These are phyloP conservation scores for Neofusicoccum parvum DNA, from an alignment of 2,329 filamentous ascomycete genomes.

Conservation along the genomic window DNA sequence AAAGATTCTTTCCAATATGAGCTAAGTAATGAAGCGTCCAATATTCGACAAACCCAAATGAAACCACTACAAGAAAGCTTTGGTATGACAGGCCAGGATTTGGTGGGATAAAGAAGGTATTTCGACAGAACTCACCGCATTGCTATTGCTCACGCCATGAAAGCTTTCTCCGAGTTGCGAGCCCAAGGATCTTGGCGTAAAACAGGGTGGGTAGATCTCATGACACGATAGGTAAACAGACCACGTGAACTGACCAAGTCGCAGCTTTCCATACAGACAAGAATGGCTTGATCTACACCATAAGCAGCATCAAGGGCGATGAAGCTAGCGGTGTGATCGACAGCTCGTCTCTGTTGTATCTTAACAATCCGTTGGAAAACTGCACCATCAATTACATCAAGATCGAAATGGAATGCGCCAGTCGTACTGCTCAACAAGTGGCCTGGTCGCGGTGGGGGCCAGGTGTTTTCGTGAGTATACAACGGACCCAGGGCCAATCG, in stretches of 20 bases:
- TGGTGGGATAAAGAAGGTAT: too few species aligned
- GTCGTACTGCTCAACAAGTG: not conserved
- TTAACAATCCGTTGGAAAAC: not conserved
- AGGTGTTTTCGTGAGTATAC: not conserved
- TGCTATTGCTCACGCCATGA: too few species aligned
- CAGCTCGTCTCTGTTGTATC: not conserved
- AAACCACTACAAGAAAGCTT: too few species aligned
- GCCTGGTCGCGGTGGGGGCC: not conserved
- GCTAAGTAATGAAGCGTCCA: too few species aligned
- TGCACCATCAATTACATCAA: not conserved
- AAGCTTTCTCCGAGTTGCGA: not conserved
- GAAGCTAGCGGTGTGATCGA: not conserved
- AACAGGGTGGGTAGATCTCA: not conserved
- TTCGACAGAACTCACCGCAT: too few species aligned
- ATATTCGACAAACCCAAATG: too few species aligned
- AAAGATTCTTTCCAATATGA: too few species aligned
- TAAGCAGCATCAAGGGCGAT: not conserved
- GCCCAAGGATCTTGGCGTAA: not conserved
- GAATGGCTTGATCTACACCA: not conserved
- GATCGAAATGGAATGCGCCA: not conserved
- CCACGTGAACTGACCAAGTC: not conserved
- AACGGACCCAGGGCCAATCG: too few species aligned
- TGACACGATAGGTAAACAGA: too few species aligned
- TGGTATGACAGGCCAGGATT: too few species aligned
- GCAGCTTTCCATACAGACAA: not conserved